Conservation (phyloP, 1,284 basidiomycete genomes). For the Cryptococcus maquisensis region DNA sequence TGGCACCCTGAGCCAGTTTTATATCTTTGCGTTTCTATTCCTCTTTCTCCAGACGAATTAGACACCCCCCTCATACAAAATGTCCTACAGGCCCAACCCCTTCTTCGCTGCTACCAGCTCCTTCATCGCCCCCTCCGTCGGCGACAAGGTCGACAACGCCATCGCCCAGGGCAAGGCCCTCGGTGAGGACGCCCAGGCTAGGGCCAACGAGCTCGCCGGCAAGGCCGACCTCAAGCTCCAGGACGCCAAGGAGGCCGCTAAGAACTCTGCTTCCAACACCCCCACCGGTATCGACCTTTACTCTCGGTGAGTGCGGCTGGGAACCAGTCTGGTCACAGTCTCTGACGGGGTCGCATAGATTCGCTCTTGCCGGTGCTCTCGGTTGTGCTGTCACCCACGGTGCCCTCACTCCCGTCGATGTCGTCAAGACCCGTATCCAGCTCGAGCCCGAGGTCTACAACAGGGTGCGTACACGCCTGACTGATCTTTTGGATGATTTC, state of each 20-base stretch:
- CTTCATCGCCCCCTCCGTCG: conserved; percentile 49
- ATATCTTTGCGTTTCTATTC: not conserved
- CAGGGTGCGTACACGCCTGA: conserved; percentile 48
- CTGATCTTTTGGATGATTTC: not conserved
- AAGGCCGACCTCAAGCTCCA: conserved; percentile 30
- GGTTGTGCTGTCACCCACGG: conserved; percentile 94
- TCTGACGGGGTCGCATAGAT: conserved; percentile 29
- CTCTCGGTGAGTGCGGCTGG: conserved; percentile 39
- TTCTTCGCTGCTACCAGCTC: conserved; percentile 46
- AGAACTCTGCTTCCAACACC: conserved; percentile 28
- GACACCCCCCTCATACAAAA: conserved; percentile 12
- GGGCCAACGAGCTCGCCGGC: conserved; percentile 21
- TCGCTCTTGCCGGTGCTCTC: conserved; percentile 75
- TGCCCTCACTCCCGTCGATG: conserved; percentile 86
- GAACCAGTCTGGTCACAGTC: not conserved
- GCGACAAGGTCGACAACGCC: conserved; percentile 46
- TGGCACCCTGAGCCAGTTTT: not conserved
- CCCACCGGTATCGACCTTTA: conserved; percentile 52
- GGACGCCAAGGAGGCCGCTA: conserved; percentile 44
- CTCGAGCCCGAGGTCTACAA: conserved; percentile 60
- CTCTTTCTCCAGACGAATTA: not conserved
- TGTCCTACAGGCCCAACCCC: conserved; percentile 44
- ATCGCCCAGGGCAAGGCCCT: conserved; percentile 33
- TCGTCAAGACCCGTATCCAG: conserved; percentile 98
- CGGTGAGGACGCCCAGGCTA: conserved; percentile 27